Evolutionary conservation across 2,329 filamentous ascomycete genomes (phyloP), one percentile per base, ranked within the genome.

Genomic region (Aureobasidium melanogenum): DNA sequence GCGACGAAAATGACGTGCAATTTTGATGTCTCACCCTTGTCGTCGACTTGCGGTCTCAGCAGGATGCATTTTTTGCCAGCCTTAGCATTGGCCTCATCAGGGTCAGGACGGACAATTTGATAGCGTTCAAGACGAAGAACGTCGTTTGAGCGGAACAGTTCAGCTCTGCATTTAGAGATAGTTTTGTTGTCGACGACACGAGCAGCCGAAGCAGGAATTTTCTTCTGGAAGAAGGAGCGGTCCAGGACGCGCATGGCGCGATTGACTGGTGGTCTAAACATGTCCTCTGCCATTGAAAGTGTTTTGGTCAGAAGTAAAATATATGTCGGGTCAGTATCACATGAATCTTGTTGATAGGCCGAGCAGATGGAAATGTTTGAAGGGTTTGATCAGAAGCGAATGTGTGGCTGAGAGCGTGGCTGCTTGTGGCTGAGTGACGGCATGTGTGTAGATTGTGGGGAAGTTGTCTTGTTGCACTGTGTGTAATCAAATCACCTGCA

Each of bases 201-300:
- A 7, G 91, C 93, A 2, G 91, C 92, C 9, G 91, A 84, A 26
- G 93, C 79, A 26, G 87, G 85, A 60, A 96, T 77, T 0, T 81
- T 88, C 72, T 87, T 90, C 57, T 83, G 80, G 77, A 97, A 97
- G 65, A 95, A 86, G 17, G 87, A 82, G 66, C 89, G 86, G 76
- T 99, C 92, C 65, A 99, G 84, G 54, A 84, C 82, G 70, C 86
- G 86, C 78, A 90, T 89, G 63, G 87, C 86, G 73, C 89, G 88
- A 68, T 93, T 87, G 63, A 91, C 80, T 26, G 92, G 91, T 50
- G 91, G 90, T 66, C 87, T 85, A 73, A 96, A 89, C 82, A 86
- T 84, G 56, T 76, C 68, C 56, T 68, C 64, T 30, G 68, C 71
- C 67, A 69, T 69, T 61, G 44, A 39, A 48, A 19, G 22, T 17